A percentile compares a stretch with the other conserved stretches of the same genome.
Evolutionary conservation across 306 rosid species (phyloP).

Genomic region (Castanea sativa): DNA sequence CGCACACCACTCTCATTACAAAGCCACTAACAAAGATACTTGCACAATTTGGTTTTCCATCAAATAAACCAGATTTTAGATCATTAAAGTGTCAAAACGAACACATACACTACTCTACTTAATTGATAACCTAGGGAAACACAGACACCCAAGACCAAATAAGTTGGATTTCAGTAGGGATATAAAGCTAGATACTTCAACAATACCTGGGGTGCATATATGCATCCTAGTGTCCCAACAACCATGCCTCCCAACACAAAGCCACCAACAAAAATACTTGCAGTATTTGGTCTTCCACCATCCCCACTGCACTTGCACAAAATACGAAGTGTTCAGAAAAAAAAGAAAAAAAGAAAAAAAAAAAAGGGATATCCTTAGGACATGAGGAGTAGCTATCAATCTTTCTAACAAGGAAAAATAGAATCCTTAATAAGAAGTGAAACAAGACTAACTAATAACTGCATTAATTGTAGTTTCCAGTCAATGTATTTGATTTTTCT

Average conservation of each 20-base stretch:
- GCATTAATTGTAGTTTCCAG: not conserved
- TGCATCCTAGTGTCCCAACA: conserved; percentile 60
- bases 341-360: not conserved
- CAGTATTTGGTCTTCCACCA: conserved; percentile 37
- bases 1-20: no score
- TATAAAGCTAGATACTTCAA: not conserved
- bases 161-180: not conserved
- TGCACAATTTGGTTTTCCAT: no score
- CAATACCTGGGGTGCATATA: conserved; percentile 67
- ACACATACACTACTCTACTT: not conserved
- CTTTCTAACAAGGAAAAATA: not conserved
- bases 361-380: not conserved
- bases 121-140: not conserved
- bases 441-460: not conserved
- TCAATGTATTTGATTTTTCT: no score
- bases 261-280: conserved; percentile 57
- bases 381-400: no score
- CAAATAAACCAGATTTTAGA: not conserved
- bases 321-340: not conserved
- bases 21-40: no score
- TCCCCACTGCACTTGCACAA: conserved; percentile 40
- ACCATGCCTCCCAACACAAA: conserved; percentile 62
- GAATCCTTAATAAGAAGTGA: not conserved
- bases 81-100: not conserved
- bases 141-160: not conserved